Percentiles rank a stretch among this genome's conserved stretches.
phyloP scores from a whole-genome alignment of 805 yeast species.

The Metschnikowia picachoensis region DNA sequence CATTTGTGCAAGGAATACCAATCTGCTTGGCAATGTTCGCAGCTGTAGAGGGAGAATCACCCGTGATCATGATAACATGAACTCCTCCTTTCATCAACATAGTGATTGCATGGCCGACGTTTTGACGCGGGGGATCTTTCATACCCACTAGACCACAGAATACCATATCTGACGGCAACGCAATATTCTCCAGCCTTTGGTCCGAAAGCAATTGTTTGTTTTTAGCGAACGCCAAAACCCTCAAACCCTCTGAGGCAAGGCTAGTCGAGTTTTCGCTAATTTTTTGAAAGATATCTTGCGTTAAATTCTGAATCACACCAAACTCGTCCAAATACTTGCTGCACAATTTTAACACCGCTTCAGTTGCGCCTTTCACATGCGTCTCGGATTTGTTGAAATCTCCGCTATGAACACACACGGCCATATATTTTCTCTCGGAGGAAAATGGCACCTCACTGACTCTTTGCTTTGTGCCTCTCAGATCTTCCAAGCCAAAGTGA shows the following conservation, averaged over 20 bases:
- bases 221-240: slow-evolving; percentile 80
- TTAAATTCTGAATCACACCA: slow-evolving; percentile 60
- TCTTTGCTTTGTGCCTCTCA: slow-evolving; percentile 57
- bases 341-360: slow-evolving; percentile 61
- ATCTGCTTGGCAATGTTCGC: slow-evolving; percentile 79
- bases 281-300: slow-evolving; percentile 42
- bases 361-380: slow-evolving; percentile 88
- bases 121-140: slow-evolving; percentile 97
- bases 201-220: slow-evolving; percentile 33
- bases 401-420: slow-evolving; percentile 64
- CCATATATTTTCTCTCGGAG: slow-evolving; percentile 85
- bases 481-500: slow-evolving; percentile 69
- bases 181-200: slow-evolving; percentile 28
- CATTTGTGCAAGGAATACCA: slow-evolving; percentile 76
- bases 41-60: slow-evolving; percentile 88
- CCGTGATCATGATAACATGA: slow-evolving; percentile 97
- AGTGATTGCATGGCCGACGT: slow-evolving; percentile 71
- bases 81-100: slow-evolving; percentile 88
- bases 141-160: slow-evolving; percentile 90
- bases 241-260: slow-evolving; percentile 78
- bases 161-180: slow-evolving; percentile 52
- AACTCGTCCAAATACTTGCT: slow-evolving; percentile 53
- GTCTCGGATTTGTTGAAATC: slow-evolving; percentile 53
- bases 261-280: slow-evolving; percentile 55
- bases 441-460: slow-evolving; percentile 78